Evolutionary conservation across 495 filamentous ascomycete species (phyloP).

Genomic region (Penicillium malachiteum): DNA sequence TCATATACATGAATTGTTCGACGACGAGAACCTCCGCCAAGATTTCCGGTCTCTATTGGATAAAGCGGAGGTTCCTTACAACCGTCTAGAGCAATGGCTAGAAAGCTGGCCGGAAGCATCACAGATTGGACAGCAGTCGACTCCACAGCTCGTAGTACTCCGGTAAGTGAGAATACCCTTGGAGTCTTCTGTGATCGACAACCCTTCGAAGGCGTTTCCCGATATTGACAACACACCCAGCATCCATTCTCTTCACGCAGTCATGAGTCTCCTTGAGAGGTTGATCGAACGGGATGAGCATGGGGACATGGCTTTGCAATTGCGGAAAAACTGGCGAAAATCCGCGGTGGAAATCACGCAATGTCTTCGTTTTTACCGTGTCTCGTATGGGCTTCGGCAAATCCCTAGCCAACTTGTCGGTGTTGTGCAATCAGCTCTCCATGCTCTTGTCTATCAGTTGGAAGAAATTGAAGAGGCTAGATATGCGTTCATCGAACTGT

Average conservation of each 20-base stretch:
- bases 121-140: conserved; percentile 21
- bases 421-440: conserved; percentile 28
- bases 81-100: conserved; percentile 29
- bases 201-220: neutral
- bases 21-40: conserved; percentile 20
- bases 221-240: conserved; percentile 20
- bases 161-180: conserved; percentile 29
- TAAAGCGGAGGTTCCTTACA: conserved; percentile 20
- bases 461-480: conserved; percentile 20
- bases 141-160: conserved; percentile 37
- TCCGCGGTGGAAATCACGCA: conserved; percentile 33
- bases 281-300: conserved; percentile 22
- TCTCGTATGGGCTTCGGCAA: conserved; percentile 34
- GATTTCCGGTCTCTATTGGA: conserved; percentile 20
- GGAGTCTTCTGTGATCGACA: too few relatives aligned
- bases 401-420: conserved; percentile 37
- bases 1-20: conserved; percentile 30
- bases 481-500: conserved; percentile 35
- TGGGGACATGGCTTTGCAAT: conserved; percentile 4
- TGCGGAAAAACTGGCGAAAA: conserved; percentile 17
- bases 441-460: conserved; percentile 25
- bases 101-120: conserved; percentile 21
- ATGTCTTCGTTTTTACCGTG: conserved; percentile 31
- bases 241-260: conserved; percentile 29
- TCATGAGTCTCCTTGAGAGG: conserved; percentile 24